Evolutionary conservation across 345 rosid genomes (phyloP).

Genomic region (Eucalyptus guilfoylei): DNA sequence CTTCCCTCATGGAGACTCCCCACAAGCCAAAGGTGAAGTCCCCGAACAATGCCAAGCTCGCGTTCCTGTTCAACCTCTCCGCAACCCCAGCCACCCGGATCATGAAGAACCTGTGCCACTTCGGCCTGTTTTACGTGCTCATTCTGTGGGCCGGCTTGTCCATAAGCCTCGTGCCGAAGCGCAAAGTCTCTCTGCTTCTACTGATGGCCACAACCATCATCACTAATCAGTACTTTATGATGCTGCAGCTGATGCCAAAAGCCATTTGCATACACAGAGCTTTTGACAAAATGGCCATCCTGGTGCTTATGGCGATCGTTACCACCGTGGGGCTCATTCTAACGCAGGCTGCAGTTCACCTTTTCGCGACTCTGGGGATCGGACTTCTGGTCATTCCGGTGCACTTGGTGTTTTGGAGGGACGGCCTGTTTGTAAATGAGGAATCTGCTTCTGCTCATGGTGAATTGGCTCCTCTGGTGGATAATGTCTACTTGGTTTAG

Average conservation of each 20-base stretch:
- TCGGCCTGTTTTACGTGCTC: constrained; percentile 1
- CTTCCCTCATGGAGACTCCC: not conserved
- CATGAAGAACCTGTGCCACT: not conserved
- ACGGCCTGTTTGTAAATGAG: not conserved
- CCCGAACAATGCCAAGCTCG: not conserved
- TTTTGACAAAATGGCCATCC: not conserved
- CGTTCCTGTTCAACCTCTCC: not conserved
- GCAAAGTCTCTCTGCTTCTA: not conserved
- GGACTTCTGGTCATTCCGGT: not conserved
- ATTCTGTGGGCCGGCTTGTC: constrained; percentile 5
- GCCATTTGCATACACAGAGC: not conserved
- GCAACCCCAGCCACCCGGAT: not conserved
- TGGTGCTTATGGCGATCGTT: not conserved
- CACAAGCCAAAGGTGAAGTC: not conserved
- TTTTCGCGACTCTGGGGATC: not conserved
- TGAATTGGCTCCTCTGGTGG: not conserved
- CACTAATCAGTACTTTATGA: not conserved
- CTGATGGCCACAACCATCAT: not conserved
- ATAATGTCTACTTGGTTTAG: not conserved
- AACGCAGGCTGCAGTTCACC: constrained; percentile 3
- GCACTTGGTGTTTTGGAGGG: constrained; percentile 13
- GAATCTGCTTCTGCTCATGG: not conserved
- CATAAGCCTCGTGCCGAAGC: constrained; percentile 2
- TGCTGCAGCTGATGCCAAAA: not conserved
- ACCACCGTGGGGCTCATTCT: not conserved